These are phyloP conservation scores for Erysimum cheiri DNA, from an alignment of 441 rosid genomes.

Conservation along the genomic window DNA sequence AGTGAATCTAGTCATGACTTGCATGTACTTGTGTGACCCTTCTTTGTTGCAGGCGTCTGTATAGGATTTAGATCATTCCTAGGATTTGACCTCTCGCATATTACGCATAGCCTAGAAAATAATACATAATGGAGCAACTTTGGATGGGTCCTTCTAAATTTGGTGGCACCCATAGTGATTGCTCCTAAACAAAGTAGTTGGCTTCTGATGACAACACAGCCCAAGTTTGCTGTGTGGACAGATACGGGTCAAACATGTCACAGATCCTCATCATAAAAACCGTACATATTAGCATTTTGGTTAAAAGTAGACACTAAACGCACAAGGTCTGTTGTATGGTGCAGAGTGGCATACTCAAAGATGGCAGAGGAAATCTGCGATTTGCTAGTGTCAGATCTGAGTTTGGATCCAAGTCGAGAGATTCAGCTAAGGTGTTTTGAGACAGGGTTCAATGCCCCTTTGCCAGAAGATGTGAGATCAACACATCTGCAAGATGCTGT, in stretches of 20 bases:
- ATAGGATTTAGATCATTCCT: neutral
- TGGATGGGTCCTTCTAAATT: slow-evolving; percentile 67
- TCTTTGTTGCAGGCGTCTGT: neutral
- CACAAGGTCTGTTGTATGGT: slow-evolving; percentile 19
- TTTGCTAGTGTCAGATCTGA: slow-evolving; percentile 59
- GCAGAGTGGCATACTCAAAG: slow-evolving; percentile 82
- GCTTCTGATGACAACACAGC: slow-evolving; percentile 82
- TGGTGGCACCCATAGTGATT: slow-evolving; percentile 66
- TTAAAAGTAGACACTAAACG: neutral
- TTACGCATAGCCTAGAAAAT: slow-evolving; percentile 9
- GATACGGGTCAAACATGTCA: slow-evolving; percentile 73
- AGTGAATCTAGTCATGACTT: slow-evolving; percentile 6
- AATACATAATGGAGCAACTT: slow-evolving; percentile 29
- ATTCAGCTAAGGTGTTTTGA: slow-evolving; percentile 74
- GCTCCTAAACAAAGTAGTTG: slow-evolving; percentile 69
- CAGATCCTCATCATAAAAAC: slow-evolving; percentile 15
- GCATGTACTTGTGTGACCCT: slow-evolving; percentile 24
- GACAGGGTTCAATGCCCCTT: slow-evolving; percentile 69
- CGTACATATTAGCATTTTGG: neutral
- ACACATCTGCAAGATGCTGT: slow-evolving; percentile 92
- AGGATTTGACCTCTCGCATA: neutral
- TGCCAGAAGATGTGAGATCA: slow-evolving; percentile 73
- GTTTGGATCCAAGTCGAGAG: slow-evolving; percentile 58
- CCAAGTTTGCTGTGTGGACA: slow-evolving; percentile 71
- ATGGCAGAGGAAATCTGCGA: slow-evolving; percentile 85